A percentile compares a stretch with the other conserved stretches of the same genome.
These are phyloP conservation scores for Cercospora zeina DNA, from an alignment of 2,329 filamentous ascomycete species.

Conservation along the genomic window DNA sequence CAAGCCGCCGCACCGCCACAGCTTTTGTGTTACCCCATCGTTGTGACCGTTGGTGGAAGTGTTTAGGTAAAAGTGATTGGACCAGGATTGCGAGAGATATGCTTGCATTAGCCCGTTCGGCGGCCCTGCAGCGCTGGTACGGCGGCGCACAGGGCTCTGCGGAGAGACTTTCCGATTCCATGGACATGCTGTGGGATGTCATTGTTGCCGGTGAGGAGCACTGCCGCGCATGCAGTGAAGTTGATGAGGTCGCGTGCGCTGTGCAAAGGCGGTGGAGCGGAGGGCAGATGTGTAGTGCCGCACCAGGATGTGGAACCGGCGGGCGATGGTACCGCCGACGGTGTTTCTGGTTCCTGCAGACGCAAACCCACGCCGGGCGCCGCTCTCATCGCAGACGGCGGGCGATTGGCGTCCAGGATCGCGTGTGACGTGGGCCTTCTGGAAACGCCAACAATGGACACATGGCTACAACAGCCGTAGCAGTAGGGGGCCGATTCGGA, in stretches of 20 bases:
- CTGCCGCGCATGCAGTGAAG: too few relatives aligned
- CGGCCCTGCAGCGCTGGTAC: constrained; percentile 6
- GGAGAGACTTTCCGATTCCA: constrained; percentile 12
- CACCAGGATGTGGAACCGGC: neutral
- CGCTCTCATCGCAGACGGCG: constrained; percentile 8
- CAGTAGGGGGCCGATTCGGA: neutral
- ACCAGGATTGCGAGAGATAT: constrained; percentile 14
- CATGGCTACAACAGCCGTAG: neutral
- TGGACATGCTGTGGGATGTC: neutral
- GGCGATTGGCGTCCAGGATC: constrained; percentile 13
- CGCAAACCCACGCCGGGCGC: constrained; percentile 11
- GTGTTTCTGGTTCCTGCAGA: constrained; percentile 11
- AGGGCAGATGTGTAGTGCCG: neutral
- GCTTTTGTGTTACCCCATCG: constrained; percentile 12
- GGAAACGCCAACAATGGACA: constrained; percentile 5
- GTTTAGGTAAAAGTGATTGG: constrained; percentile 18
- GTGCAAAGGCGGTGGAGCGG: neutral
- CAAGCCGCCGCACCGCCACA: constrained; percentile 12
- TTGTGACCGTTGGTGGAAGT: constrained; percentile 3
- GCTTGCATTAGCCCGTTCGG: constrained; percentile 12
- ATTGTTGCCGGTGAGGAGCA: neutral
- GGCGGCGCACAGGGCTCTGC: constrained; percentile 14
- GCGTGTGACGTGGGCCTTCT: constrained; percentile 14
- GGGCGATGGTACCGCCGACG: neutral
- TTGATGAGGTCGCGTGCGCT: neutral